Evolutionary conservation across 2,329 filamentous ascomycete species (phyloP).

Genomic region (Fusarium burgessii): DNA sequence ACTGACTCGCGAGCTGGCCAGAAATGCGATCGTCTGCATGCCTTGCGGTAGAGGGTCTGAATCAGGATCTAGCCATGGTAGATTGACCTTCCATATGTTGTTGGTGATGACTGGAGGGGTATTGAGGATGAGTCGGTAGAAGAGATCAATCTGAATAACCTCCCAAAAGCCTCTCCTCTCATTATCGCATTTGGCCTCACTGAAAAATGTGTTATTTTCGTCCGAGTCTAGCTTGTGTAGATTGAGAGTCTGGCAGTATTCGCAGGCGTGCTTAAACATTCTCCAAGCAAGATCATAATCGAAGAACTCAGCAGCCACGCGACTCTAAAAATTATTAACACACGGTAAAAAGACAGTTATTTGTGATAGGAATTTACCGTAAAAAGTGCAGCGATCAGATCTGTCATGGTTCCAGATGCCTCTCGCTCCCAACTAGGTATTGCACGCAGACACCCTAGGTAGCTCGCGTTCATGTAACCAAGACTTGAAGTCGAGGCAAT

Average conservation of each 20-base stretch:
- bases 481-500: slow-evolving; percentile 16
- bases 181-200: slow-evolving; percentile 31
- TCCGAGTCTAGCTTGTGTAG: slow-evolving; percentile 49
- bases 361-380: slow-evolving; percentile 30
- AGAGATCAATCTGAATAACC: slow-evolving; percentile 50
- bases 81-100: slow-evolving; percentile 49
- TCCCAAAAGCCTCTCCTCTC: slow-evolving; percentile 51
- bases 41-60: slow-evolving; percentile 37
- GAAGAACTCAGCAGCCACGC: slow-evolving; percentile 48
- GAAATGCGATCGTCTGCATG: slow-evolving; percentile 44
- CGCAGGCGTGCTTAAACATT: slow-evolving; percentile 48
- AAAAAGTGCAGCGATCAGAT: slow-evolving; percentile 48
- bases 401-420: slow-evolving; percentile 47
- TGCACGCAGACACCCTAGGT: slow-evolving; percentile 47
- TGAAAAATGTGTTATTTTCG: slow-evolving; percentile 22
- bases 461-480: slow-evolving; percentile 43
- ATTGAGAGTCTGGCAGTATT: slow-evolving; percentile 49
- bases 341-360: accelerated
- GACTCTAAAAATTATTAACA: slow-evolving; percentile 39
- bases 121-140: slow-evolving; percentile 49
- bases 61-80: slow-evolving; percentile 48
- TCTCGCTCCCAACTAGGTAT: slow-evolving; percentile 49
- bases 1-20: slow-evolving; percentile 47
- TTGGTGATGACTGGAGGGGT: slow-evolving; percentile 47
- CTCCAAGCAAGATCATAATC: slow-evolving; percentile 50